Percentiles rank a stretch among this genome's conserved stretches.
These are phyloP conservation scores for Cyberlindnera bimundalis DNA, from an alignment of 805 yeast species.

Conservation along the genomic window DNA sequence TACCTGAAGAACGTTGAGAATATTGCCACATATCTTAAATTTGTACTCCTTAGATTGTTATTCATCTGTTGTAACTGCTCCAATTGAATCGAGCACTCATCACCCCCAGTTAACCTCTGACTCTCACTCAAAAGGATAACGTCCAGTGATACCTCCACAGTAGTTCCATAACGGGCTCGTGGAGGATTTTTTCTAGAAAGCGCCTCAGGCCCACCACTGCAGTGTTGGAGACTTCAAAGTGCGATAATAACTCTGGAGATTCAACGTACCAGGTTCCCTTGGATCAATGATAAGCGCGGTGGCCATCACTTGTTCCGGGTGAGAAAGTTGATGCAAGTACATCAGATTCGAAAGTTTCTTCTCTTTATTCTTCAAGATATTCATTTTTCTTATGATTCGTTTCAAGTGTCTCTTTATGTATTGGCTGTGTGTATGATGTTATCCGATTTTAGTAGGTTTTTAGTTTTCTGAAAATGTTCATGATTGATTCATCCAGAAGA, in stretches of 20 bases:
- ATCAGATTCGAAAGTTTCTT: conserved; percentile 19
- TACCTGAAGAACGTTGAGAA: conserved; percentile 19
- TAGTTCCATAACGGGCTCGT: conserved; percentile 18
- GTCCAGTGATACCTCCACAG: conserved; percentile 32
- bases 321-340: conserved; percentile 14
- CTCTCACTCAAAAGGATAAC: conserved; percentile 31
- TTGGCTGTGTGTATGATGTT: too few species aligned
- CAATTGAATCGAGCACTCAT: conserved; percentile 3
- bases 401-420: too few species aligned
- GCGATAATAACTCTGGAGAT: conserved; percentile 17
- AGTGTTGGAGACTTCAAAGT: conserved; percentile 21
- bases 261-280: conserved; percentile 9
- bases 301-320: conserved; percentile 2
- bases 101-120: conserved; percentile 27
- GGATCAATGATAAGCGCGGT: conserved; percentile 15
- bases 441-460: too few species aligned
- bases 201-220: conserved; percentile 32
- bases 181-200: conserved; percentile 29
- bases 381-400: conserved; percentile 8
- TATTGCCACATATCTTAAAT: conserved; percentile 20
- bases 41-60: conserved; percentile 20
- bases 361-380: conserved; percentile 15
- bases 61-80: conserved; percentile 18
- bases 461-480: too few species aligned
- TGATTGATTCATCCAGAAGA: too few species aligned